A percentile compares a stretch with the other conserved stretches of the same genome.
Conservation (phyloP, 192 early-diverging fungal genomes). For the Rhizophagus clarus region DNA sequence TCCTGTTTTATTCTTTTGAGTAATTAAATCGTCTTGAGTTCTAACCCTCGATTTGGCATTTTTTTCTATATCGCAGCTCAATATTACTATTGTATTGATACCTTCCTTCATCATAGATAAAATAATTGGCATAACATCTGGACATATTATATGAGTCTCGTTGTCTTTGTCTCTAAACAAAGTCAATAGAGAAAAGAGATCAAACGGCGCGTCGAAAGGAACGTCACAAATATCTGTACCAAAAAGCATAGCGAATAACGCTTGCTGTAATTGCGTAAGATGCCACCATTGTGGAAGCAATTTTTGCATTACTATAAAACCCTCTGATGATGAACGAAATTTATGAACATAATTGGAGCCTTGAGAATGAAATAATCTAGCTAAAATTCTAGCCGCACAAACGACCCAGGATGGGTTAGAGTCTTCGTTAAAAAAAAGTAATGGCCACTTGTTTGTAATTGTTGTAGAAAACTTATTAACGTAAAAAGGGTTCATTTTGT, state of each 20-base stretch:
- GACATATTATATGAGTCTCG: conserved; percentile 35
- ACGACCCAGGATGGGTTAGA: conserved; percentile 59
- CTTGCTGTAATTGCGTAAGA: conserved; percentile 56
- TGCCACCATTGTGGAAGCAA: conserved; percentile 63
- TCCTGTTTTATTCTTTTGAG: neutral
- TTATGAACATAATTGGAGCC: conserved; percentile 51
- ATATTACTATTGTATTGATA: conserved; percentile 36
- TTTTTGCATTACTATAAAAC: conserved; percentile 57
- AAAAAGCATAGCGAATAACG: conserved; percentile 55
- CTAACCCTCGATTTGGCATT: neutral
- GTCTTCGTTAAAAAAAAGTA: conserved; percentile 59
- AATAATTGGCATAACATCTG: conserved; percentile 53
- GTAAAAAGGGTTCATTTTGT: conserved; percentile 45
- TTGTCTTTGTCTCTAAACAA: conserved; percentile 39
- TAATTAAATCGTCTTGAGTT: conserved; percentile 27
- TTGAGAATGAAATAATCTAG: conserved; percentile 47
- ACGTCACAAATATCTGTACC: conserved; percentile 56
- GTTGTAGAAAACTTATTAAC: conserved; percentile 56
- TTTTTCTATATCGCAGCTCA: conserved; percentile 27
- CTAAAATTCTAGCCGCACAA: conserved; percentile 54
- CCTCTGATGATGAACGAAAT: conserved; percentile 55
- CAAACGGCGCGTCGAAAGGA: conserved; percentile 48
- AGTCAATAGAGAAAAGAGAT: conserved; percentile 52
- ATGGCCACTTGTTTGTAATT: conserved; percentile 66
- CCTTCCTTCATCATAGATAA: conserved; percentile 51